A percentile compares a stretch with the other conserved stretches of the same genome.
These are phyloP conservation scores for Plectosphaerella plurivora DNA, from an alignment of 2,329 filamentous ascomycete genomes.

Conservation along the genomic window DNA sequence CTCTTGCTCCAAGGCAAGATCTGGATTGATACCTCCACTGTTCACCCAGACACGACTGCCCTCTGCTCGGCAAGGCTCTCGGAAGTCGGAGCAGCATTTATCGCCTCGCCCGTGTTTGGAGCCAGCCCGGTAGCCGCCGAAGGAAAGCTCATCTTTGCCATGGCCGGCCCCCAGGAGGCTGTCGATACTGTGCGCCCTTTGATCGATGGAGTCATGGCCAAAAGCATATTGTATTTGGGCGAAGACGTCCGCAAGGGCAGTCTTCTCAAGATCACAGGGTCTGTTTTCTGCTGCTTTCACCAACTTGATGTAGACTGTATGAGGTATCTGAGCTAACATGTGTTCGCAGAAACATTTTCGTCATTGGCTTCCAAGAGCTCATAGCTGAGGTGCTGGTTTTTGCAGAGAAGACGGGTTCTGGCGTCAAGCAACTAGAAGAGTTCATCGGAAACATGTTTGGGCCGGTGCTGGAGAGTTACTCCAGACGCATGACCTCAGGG, in stretches of 20 bases:
- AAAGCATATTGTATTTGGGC: conserved; percentile 32
- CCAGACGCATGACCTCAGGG: conserved; percentile 20
- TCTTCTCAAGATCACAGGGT: conserved; percentile 36
- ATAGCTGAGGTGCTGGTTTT: conserved; percentile 23
- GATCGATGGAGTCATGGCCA: conserved; percentile 33
- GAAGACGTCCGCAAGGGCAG: conserved; percentile 33
- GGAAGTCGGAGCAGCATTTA: conserved; percentile 14
- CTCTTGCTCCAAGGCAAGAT: conserved; percentile 10
- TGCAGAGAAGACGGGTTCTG: conserved; percentile 22
- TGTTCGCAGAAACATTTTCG: conserved; percentile 26
- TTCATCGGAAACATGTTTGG: conserved; percentile 23
- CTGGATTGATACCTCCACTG: conserved; percentile 19
- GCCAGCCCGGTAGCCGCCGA: conserved; percentile 34
- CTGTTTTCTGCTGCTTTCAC: conserved; percentile 1
- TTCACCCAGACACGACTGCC: conserved; percentile 22
- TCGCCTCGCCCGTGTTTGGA: conserved; percentile 36
- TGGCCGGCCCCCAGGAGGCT: conserved; percentile 28
- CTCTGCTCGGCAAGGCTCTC: conserved; percentile 6
- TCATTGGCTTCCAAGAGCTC: conserved; percentile 17
- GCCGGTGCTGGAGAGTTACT: conserved; percentile 18
- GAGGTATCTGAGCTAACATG: neutral
- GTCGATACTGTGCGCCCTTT: conserved; percentile 28
- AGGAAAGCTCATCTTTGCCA: conserved; percentile 36
- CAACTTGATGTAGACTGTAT: too few relatives aligned
- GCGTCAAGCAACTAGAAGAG: conserved; percentile 16